Conservation (phyloP, 1,284 basidiomycete species). For the Tylopilus sp. region DNA sequence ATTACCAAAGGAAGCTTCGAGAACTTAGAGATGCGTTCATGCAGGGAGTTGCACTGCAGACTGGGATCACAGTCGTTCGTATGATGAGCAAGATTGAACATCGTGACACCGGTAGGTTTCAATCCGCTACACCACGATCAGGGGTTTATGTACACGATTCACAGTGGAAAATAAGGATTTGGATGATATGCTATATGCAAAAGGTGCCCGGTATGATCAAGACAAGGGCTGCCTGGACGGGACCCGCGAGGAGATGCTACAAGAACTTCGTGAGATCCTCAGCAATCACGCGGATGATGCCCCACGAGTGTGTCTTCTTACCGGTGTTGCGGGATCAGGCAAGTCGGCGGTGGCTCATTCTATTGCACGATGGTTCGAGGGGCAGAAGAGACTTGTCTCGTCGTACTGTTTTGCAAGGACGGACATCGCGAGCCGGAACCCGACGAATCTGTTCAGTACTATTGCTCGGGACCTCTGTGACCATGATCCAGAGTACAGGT, state of each 20-base stretch:
- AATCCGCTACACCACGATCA: background rate
- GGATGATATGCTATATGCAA: background rate
- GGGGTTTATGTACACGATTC: too few species aligned
- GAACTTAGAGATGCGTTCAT: background rate
- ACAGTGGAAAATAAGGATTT: background rate
- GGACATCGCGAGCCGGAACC: background rate
- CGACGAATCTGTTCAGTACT: conserved; percentile 11
- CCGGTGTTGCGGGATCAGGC: conserved; percentile 3
- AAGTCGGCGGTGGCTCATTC: conserved; percentile 4
- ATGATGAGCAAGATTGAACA: background rate
- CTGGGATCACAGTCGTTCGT: background rate
- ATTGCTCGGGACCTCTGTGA: conserved; percentile 13
- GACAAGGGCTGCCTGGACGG: background rate
- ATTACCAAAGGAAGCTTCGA: background rate
- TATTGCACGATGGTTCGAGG: background rate
- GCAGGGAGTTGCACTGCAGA: background rate
- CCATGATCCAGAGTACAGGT: conserved; percentile 6
- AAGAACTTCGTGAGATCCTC: conserved; percentile 24
- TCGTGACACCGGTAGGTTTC: background rate
- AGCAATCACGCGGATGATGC: background rate
- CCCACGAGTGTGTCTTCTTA: conserved; percentile 5
- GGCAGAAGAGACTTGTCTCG: conserved; percentile 1
- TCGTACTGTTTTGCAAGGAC: conserved; percentile 2
- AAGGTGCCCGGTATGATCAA: background rate
- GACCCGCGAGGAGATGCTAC: background rate